phyloP scores from a whole-genome alignment of 1,284 basidiomycete species.

The Salmacisia buchloeana region DNA sequence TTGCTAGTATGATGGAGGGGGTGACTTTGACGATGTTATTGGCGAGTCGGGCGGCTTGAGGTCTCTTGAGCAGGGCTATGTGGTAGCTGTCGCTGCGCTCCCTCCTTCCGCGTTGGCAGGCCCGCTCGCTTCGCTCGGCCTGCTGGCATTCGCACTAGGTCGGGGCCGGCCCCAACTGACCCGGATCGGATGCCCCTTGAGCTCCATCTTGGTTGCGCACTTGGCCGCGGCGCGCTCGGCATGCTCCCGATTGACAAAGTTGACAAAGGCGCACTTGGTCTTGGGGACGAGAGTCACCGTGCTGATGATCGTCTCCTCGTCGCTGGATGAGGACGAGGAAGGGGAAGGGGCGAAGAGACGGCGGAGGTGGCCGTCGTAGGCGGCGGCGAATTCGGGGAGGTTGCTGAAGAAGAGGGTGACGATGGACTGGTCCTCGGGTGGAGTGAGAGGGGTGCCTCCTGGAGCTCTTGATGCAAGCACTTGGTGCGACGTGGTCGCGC shows the following conservation, averaged over 20 bases:
- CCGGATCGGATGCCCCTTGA: slow-evolving; percentile 68
- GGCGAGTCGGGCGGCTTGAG: too few species aligned
- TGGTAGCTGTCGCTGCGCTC: not conserved
- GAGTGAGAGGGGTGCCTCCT: not conserved
- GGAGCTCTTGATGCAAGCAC: not conserved
- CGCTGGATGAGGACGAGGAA: too few species aligned
- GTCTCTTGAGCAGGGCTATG: not conserved
- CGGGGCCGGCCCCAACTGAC: slow-evolving; percentile 71
- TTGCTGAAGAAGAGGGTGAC: slow-evolving; percentile 85
- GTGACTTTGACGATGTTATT: too few species aligned
- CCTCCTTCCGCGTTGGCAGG: too few species aligned
- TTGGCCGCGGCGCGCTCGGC: slow-evolving; percentile 82
- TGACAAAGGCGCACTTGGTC: slow-evolving; percentile 81
- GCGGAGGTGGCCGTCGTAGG: slow-evolving; percentile 53
- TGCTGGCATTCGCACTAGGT: slow-evolving; percentile 57
- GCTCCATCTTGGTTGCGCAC: slow-evolving; percentile 78
- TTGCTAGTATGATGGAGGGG: too few species aligned
- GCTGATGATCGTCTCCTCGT: too few species aligned
- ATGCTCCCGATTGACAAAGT: slow-evolving; percentile 72
- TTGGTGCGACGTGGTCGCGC: slow-evolving; percentile 69
- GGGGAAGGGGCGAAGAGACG: slow-evolving; percentile 34
- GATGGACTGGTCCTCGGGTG: slow-evolving; percentile 48
- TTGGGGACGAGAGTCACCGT: slow-evolving; percentile 24
- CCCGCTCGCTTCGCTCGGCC: too few species aligned
- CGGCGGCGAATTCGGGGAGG: slow-evolving; percentile 60